Evolutionary conservation across 1,139 yeast species (phyloP), one percentile per base, ranked within the genome.

Genomic region (Pneumocystis murina): DNA sequence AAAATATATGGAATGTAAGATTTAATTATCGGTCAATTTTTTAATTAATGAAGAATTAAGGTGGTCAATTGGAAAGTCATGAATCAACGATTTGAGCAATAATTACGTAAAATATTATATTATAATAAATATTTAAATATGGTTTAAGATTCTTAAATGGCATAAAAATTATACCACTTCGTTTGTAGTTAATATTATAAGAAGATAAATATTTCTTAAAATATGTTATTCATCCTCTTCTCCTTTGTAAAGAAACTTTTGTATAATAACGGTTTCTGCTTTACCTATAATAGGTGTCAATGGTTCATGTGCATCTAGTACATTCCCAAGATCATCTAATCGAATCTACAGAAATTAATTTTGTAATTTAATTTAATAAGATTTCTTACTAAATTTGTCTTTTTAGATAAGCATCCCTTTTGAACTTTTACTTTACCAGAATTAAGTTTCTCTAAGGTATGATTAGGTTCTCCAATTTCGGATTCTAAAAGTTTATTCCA

Each of bases 1-100:
- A 89, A 78, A 95, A 95, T 67, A 87, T 91, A 76, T 91, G 97
- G 97, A 86, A 88, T 73, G 96, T 91, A 63, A 84, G 55, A 4
- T 48, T 14, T 20, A 48, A 24, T 24, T 48, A 7, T 20, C 20
- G 20, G 2, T 24, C 28, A 7, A 12, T 20, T 16, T 24, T 48
- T 41, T 12, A 12, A 14, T 24, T 48, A 48, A 48, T 24, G 8
- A 7, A 12, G 10, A 12, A 3, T 24, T 6, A 48, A 48, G 55
- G 55, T 48, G 14, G 16, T 48, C 14, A 48, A 48, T 24, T 48
- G 55, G 55, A 48, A 48, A 16, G 20, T 20, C 10, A 48, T 48
- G 55, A 48, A 48, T 24, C 30, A 48, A 24, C 28, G 55, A 20
- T 48, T 48, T 48, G 55, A 48, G 28, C 33, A 48, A 48, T 48